A percentile compares a stretch with the other conserved stretches of the same genome.
These are phyloP conservation scores for Populus simonii DNA, from an alignment of 345 rosid species.

Conservation along the genomic window DNA sequence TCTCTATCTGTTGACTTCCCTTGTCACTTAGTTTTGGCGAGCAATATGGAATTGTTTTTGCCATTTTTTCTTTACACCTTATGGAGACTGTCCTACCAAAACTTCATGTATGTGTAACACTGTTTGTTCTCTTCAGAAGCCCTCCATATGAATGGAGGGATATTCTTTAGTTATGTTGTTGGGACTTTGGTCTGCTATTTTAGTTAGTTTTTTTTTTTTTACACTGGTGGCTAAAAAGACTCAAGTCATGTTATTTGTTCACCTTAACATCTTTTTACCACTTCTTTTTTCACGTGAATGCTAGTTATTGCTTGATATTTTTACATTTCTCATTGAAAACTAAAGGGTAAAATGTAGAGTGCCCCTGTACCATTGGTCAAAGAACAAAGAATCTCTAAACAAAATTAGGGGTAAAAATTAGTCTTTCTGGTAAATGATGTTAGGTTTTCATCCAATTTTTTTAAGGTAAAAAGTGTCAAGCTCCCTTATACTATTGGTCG, in stretches of 20 bases:
- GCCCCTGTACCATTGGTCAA: too few species aligned
- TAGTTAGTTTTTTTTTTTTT: too few species aligned
- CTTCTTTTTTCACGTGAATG: not conserved
- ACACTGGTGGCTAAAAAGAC: not conserved
- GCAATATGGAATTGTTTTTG: too few species aligned
- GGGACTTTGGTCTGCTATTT: not conserved
- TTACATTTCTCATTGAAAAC: not conserved
- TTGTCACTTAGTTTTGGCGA: not conserved
- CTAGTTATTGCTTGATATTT: not conserved
- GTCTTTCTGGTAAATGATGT: too few species aligned
- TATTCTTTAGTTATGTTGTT: not conserved
- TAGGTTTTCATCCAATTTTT: too few species aligned
- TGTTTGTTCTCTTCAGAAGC: not conserved
- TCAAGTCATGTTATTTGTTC: not conserved
- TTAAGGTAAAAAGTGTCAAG: too few species aligned
- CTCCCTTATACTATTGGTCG: too few species aligned
- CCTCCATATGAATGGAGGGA: not conserved
- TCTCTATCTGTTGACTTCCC: not conserved
- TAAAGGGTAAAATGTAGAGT: not conserved
- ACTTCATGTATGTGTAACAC: not conserved
- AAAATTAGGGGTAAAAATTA: too few species aligned
- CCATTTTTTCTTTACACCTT: too few species aligned
- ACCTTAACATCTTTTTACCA: not conserved
- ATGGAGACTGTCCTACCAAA: too few species aligned
- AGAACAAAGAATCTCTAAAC: too few species aligned